Conservation (phyloP, 441 rosid genomes). For the Manihot esculenta region DNA sequence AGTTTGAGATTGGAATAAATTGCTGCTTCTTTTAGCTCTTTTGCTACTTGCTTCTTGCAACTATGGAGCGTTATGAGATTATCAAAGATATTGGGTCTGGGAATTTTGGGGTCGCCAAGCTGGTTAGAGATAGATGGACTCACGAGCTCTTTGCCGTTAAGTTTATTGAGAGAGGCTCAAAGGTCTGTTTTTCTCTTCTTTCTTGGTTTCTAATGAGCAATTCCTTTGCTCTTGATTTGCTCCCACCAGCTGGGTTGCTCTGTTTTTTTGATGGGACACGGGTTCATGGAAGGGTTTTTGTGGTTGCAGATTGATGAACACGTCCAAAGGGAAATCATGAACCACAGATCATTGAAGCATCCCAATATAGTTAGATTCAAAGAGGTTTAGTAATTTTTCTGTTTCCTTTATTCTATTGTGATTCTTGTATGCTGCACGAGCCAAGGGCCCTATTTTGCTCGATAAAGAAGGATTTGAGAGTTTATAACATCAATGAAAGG, state of each 20-base stretch:
- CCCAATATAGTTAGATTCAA: conserved; percentile 58
- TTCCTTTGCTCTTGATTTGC: neutral
- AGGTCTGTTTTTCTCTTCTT: conserved; percentile 33
- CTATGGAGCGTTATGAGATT: conserved; percentile 60
- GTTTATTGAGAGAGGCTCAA: conserved; percentile 62
- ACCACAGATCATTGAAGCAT: conserved; percentile 61
- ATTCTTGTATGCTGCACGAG: neutral
- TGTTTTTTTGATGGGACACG: too few species aligned
- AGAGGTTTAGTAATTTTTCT: conserved; percentile 35
- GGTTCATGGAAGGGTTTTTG: conserved; percentile 16
- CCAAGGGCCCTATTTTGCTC: conserved; percentile 14
- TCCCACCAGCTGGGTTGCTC: neutral
- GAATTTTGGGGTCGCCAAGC: conserved; percentile 62
- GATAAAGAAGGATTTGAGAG: neutral
- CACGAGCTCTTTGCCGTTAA: conserved; percentile 57
- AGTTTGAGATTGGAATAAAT: too few species aligned
- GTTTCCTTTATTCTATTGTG: too few species aligned
- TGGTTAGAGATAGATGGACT: conserved; percentile 45
- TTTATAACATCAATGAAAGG: neutral
- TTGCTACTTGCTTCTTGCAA: conserved; percentile 4
- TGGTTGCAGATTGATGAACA: conserved; percentile 54
- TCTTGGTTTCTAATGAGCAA: neutral
- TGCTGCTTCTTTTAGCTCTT: too few species aligned
- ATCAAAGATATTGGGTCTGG: conserved; percentile 60
- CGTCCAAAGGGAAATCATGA: conserved; percentile 57